Percentiles rank a stretch among this genome's conserved stretches.
These are phyloP conservation scores for Calonectria pseudoturangicola DNA, from an alignment of 2,329 filamentous ascomycete species.

Conservation along the genomic window DNA sequence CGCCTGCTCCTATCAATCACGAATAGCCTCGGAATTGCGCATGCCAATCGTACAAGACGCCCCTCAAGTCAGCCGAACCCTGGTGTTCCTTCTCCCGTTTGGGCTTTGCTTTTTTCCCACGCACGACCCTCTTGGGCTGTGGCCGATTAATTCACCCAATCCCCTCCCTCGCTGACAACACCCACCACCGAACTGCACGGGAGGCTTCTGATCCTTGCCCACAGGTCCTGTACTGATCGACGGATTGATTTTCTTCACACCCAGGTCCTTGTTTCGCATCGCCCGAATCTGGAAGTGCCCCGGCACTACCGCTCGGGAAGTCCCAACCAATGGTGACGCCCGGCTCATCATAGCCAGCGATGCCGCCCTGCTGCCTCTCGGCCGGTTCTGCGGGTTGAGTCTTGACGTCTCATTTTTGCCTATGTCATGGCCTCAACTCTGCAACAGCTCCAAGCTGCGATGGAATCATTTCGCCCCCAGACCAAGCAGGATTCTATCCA, in stretches of 20 bases:
- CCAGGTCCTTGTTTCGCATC: conserved; percentile 51
- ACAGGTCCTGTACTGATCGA: conserved; percentile 50
- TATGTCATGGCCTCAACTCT: conserved; percentile 3
- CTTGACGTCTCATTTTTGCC: background rate
- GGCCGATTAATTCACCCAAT: conserved; percentile 21
- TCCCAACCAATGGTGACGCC: conserved; percentile 44
- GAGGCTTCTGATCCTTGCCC: conserved; percentile 26
- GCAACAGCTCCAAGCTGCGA: background rate
- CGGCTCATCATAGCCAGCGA: conserved; percentile 21
- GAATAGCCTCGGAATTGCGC: conserved; percentile 6
- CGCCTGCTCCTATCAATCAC: conserved; percentile 11
- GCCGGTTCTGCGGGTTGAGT: background rate
- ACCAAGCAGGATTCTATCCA: background rate
- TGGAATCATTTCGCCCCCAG: background rate
- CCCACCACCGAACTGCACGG: conserved; percentile 39
- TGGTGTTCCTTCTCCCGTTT: conserved; percentile 18
- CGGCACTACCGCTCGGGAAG: conserved; percentile 40
- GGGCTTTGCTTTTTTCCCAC: conserved; percentile 29
- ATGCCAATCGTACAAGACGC: conserved; percentile 12
- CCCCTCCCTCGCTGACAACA: conserved; percentile 4
- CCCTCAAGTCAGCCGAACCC: conserved; percentile 22
- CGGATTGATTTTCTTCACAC: conserved; percentile 53
- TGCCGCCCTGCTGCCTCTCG: conserved; percentile 27
- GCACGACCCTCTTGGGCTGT: conserved; percentile 17
- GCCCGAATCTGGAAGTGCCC: conserved; percentile 53